Conservation (phyloP, 1,139 yeast species). For the Kodamaea derodonti region DNA sequence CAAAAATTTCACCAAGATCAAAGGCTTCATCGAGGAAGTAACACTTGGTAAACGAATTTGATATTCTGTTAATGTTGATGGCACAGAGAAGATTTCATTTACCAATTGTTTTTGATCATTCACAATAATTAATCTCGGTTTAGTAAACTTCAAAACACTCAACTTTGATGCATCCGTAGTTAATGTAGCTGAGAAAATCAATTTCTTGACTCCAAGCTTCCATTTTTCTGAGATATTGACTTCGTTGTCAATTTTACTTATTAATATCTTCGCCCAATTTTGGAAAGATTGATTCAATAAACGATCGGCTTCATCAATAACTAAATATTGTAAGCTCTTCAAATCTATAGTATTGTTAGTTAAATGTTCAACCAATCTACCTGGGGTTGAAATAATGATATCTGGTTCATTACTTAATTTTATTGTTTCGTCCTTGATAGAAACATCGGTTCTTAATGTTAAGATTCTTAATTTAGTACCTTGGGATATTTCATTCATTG, state of each 20-base stretch:
- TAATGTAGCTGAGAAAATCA: slow-evolving; percentile 88
- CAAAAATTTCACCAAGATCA: slow-evolving; percentile 59
- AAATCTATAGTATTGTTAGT: slow-evolving; percentile 37
- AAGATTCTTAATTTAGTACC: slow-evolving; percentile 65
- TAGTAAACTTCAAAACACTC: slow-evolving; percentile 60
- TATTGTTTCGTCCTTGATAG: slow-evolving; percentile 63
- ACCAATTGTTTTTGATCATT: slow-evolving; percentile 51
- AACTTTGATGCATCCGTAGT: slow-evolving; percentile 91
- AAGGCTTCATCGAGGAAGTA: slow-evolving; percentile 68
- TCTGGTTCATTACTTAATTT: slow-evolving; percentile 62
- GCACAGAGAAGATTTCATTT: slow-evolving; percentile 53
- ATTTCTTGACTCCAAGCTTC: slow-evolving; percentile 43
- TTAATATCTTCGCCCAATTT: slow-evolving; percentile 81
- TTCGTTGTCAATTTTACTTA: slow-evolving; percentile 40
- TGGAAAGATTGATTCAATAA: slow-evolving; percentile 87
- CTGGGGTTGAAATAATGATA: slow-evolving; percentile 83
- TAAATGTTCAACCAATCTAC: slow-evolving; percentile 88
- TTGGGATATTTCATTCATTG: slow-evolving; percentile 54
- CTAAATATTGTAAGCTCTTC: slow-evolving; percentile 58
- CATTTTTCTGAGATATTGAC: slow-evolving; percentile 22
- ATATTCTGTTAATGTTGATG: slow-evolving; percentile 52
- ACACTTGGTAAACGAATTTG: slow-evolving; percentile 49
- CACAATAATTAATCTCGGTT: slow-evolving; percentile 70
- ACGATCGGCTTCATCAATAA: slow-evolving; percentile 94
- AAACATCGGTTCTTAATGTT: slow-evolving; percentile 54